Evolutionary conservation across 2,329 filamentous ascomycete genomes (phyloP).

Genomic region (Akanthomyces uredinophilus): DNA sequence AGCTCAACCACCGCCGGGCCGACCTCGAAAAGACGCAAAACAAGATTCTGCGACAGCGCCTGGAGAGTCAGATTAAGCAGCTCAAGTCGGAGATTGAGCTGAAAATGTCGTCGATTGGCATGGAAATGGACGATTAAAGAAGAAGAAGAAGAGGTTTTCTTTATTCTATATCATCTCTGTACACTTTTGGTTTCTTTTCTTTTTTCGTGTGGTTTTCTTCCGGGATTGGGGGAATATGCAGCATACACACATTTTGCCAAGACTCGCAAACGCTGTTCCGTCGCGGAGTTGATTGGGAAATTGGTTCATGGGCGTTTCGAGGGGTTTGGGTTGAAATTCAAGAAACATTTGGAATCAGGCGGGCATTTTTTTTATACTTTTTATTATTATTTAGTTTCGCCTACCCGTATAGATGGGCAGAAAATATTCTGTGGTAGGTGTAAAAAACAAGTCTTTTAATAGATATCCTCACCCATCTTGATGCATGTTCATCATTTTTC

Average conservation of each 20-base stretch:
- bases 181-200: too few species aligned
- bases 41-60: constrained; percentile 44
- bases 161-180: neutral
- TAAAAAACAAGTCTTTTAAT: neutral
- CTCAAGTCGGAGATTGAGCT: constrained; percentile 40
- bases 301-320: neutral
- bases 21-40: constrained; percentile 41
- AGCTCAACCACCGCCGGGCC: constrained; percentile 40
- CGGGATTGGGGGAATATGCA: neutral
- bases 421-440: neutral
- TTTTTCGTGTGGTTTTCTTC: too few species aligned
- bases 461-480: neutral
- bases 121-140: constrained; percentile 32
- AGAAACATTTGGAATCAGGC: neutral
- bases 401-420: neutral
- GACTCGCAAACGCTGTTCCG: neutral
- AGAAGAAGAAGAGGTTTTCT: neutral
- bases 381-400: neutral
- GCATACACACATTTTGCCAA: too few species aligned
- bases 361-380: neutral
- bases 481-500: neutral
- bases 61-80: constrained; percentile 46
- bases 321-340: neutral
- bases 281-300: neutral
- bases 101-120: constrained; percentile 40